A percentile compares a stretch with the other conserved stretches of the same genome.
Conservation (phyloP, 129 eudicot genomes). For the Pseudognaphalium luteoalbum region DNA sequence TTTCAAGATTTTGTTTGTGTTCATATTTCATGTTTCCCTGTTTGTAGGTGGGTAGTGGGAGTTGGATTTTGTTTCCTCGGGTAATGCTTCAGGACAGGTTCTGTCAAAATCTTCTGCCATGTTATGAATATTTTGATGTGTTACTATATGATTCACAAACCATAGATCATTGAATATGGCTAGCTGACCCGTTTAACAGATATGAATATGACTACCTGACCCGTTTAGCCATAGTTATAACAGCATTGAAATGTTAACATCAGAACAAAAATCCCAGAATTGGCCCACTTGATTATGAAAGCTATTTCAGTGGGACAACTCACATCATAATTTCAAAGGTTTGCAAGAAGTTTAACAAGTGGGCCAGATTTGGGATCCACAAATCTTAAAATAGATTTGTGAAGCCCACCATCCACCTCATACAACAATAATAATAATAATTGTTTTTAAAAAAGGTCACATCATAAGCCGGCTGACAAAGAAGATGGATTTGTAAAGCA, state of each 20-base stretch:
- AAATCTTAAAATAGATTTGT: slow-evolving; percentile 24
- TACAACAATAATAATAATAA: background rate
- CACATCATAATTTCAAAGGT: slow-evolving; percentile 16
- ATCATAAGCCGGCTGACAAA: background rate
- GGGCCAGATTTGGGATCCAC: slow-evolving; percentile 17
- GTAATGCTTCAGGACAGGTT: background rate
- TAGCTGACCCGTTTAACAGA: too few species aligned
- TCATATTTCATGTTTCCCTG: background rate
- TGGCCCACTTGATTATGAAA: background rate
- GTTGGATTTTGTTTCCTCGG: background rate
- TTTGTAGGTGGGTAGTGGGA: background rate
- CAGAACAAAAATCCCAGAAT: slow-evolving; percentile 5
- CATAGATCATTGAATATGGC: too few species aligned
- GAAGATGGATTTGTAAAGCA: slow-evolving; percentile 20
- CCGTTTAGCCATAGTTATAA: too few species aligned
- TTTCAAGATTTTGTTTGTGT: slow-evolving; percentile 1
- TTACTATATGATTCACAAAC: too few species aligned
- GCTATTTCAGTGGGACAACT: background rate
- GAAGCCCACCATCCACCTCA: slow-evolving; percentile 23
- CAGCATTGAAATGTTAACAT: background rate
- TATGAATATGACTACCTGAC: too few species aligned
- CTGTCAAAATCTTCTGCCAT: background rate
- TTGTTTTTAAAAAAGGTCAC: background rate
- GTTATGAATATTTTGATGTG: background rate
- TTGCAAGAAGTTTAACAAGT: background rate